A percentile compares a stretch with the other conserved stretches of the same genome.
Evolutionary conservation across 371 early-diverging fungal species (phyloP).

Genomic region (Rhizomucor pusillus): DNA sequence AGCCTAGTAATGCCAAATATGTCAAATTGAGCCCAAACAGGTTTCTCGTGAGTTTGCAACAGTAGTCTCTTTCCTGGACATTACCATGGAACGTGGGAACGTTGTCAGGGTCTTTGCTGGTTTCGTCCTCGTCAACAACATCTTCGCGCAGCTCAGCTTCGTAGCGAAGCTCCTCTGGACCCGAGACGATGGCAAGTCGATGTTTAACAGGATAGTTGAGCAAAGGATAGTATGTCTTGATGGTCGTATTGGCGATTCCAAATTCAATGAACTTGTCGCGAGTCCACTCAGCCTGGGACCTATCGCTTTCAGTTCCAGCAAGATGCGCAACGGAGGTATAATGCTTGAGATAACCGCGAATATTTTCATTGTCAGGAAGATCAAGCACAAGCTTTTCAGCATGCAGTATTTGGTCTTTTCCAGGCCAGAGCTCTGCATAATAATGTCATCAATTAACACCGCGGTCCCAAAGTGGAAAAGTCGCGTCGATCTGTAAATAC

Average conservation of each 20-base stretch:
- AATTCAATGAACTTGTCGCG: slow-evolving; percentile 43
- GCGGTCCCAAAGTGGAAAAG: not conserved
- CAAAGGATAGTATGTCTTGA: slow-evolving; percentile 60
- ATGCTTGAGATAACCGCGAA: slow-evolving; percentile 36
- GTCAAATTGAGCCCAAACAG: too few species aligned
- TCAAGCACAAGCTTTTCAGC: slow-evolving; percentile 16
- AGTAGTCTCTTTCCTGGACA: not conserved
- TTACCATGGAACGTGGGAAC: slow-evolving; percentile 65
- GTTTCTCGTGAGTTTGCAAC: not conserved
- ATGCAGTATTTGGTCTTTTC: not conserved
- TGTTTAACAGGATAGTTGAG: slow-evolving; percentile 57
- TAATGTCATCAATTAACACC: too few species aligned
- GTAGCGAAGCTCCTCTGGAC: slow-evolving; percentile 39
- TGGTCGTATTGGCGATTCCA: slow-evolving; percentile 49
- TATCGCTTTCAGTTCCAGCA: slow-evolving; percentile 46
- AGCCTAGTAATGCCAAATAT: slow-evolving; percentile 15
- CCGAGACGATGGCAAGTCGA: slow-evolving; percentile 51
- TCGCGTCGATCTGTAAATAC: not conserved
- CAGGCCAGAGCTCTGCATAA: too few species aligned
- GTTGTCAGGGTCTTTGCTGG: slow-evolving; percentile 47
- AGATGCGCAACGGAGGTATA: slow-evolving; percentile 55
- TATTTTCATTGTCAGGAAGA: slow-evolving; percentile 14
- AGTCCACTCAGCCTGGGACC: slow-evolving; percentile 56
- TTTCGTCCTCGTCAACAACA: slow-evolving; percentile 52
- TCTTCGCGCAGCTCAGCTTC: slow-evolving; percentile 58